Conservation (phyloP, 2,329 filamentous ascomycete species). For the Lachnum nothofagi region DNA sequence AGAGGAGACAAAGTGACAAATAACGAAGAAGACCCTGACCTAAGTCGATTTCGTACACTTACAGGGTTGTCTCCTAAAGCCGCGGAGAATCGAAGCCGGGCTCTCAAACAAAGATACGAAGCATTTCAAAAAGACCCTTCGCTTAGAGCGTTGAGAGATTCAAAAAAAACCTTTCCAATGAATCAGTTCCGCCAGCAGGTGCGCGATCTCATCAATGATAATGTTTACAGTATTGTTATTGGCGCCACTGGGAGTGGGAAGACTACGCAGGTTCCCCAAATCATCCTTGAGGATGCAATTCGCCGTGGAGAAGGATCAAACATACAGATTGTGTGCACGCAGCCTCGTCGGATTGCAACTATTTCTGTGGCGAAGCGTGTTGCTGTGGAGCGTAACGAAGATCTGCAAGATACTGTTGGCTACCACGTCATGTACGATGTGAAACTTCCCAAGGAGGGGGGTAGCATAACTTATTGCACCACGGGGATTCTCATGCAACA, state of each 20-base stretch:
- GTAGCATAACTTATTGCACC: constrained; percentile 84
- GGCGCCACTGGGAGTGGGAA: constrained; percentile 95
- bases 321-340: constrained; percentile 88
- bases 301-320: constrained; percentile 63
- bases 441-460: constrained; percentile 57
- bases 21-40: not conserved
- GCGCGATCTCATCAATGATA: constrained; percentile 69
- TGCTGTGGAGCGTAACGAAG: constrained; percentile 76
- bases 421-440: constrained; percentile 85
- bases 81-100: not conserved
- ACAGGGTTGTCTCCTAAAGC: not conserved
- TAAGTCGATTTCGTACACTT: not conserved
- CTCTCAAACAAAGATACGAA: not conserved
- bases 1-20: not conserved
- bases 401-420: constrained; percentile 78
- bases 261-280: constrained; percentile 92
- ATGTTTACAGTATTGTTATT: constrained; percentile 88
- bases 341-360: constrained; percentile 88
- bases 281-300: constrained; percentile 85
- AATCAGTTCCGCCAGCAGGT: constrained; percentile 79
- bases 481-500: constrained; percentile 84
- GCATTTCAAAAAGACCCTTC: not conserved
- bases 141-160: not conserved
- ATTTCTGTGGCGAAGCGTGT: constrained; percentile 88
- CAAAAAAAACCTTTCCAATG: constrained; percentile 56